Conservation (phyloP, 1,284 basidiomycete species). For the Marasmius oreades region DNA sequence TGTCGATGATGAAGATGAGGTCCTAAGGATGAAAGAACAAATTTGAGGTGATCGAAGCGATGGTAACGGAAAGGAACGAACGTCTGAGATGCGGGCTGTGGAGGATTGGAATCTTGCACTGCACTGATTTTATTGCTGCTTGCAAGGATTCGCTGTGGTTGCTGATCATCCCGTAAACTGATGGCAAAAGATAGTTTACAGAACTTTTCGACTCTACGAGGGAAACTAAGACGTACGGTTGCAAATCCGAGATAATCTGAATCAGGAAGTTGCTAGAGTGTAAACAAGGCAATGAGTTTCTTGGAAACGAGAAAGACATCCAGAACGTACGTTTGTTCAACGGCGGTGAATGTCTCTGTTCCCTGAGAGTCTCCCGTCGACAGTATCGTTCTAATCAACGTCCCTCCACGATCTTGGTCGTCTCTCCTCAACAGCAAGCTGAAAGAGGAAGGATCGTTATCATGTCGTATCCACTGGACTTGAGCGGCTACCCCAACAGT, state of each 20-base stretch:
- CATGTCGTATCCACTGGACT: not conserved
- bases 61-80: not conserved
- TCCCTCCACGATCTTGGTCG: slow-evolving; percentile 2
- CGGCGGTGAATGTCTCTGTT: not conserved
- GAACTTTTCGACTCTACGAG: not conserved
- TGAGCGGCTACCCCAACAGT: not conserved
- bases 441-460: not conserved
- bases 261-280: not conserved
- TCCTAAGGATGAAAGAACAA: too few species aligned
- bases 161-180: not conserved
- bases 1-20: not conserved
- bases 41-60: too few species aligned
- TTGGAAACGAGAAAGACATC: not conserved
- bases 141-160: not conserved
- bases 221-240: not conserved
- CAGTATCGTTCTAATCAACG: not conserved
- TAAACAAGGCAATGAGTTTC: not conserved
- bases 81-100: not conserved
- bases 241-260: not conserved
- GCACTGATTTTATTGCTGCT: not conserved
- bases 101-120: not conserved
- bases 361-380: not conserved
- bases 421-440: not conserved
- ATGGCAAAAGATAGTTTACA: not conserved
- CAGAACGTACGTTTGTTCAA: not conserved